Conservation (phyloP, 2,329 filamentous ascomycete genomes). For the Beauveria varroae region DNA sequence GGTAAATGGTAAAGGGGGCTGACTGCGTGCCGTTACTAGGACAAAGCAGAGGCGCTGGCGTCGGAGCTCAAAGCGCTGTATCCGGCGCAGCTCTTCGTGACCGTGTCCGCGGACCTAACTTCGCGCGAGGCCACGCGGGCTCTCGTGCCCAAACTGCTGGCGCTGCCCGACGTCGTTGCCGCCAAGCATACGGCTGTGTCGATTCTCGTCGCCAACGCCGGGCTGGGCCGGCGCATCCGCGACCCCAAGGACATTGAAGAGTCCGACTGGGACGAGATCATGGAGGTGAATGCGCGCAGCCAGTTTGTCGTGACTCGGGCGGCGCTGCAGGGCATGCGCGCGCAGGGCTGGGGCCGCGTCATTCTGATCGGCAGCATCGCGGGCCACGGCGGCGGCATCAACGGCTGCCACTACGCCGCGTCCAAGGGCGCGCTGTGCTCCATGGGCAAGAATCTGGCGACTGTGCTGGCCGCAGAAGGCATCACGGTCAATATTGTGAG, state of each 20-base stretch:
- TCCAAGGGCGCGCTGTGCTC: conserved; percentile 50
- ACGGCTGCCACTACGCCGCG: conserved; percentile 54
- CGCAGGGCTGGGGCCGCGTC: conserved; percentile 54
- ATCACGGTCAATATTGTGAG: conserved; percentile 51
- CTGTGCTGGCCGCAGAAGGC: conserved; percentile 49
- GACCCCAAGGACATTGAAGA: conserved; percentile 51
- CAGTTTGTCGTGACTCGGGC: conserved; percentile 53
- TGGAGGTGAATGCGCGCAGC: conserved; percentile 56
- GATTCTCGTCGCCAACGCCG: conserved; percentile 60
- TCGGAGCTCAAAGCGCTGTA: conserved; percentile 18
- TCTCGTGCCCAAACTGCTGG: conserved; percentile 18
- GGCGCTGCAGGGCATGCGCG: conserved; percentile 52
- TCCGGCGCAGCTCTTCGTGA: conserved; percentile 22
- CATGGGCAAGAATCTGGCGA: conserved; percentile 58
- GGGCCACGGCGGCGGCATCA: conserved; percentile 55
- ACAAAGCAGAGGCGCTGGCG: conserved; percentile 24
- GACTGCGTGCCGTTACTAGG: conserved; percentile 13
- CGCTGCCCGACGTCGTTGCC: conserved; percentile 11
- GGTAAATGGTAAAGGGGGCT: neutral
- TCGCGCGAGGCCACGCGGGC: conserved; percentile 18
- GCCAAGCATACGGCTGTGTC: conserved; percentile 23
- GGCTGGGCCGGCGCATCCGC: conserved; percentile 54
- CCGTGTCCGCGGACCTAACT: conserved; percentile 21
- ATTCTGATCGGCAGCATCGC: conserved; percentile 58
- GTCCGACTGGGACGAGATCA: conserved; percentile 56